These are phyloP conservation scores for Phoenix roebelenii DNA, from an alignment of 176 grass and related monocot genomes.

Conservation along the genomic window DNA sequence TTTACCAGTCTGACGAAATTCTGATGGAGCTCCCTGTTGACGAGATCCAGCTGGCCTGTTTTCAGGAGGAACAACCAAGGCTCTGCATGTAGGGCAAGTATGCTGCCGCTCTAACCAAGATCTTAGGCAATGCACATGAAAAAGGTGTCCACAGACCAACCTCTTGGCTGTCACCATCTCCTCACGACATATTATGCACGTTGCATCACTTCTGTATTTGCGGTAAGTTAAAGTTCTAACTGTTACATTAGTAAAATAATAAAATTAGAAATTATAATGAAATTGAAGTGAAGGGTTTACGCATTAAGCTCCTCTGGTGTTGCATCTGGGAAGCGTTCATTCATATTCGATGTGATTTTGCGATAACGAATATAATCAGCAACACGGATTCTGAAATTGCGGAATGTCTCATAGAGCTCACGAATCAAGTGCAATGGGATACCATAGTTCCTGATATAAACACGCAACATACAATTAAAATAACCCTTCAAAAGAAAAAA, in stretches of 20 bases:
- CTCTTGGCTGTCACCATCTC: conserved; percentile 94
- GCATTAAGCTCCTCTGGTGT: conserved; percentile 65
- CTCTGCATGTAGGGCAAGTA: conserved; percentile 91
- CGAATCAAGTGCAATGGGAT: conserved; percentile 89
- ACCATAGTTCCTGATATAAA: conserved; percentile 83
- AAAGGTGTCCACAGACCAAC: conserved; percentile 86
- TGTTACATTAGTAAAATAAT: neutral
- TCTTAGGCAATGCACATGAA: conserved; percentile 90
- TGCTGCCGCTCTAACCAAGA: conserved; percentile 95
- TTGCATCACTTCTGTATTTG: conserved; percentile 65
- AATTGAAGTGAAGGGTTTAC: conserved; percentile 34
- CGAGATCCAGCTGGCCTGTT: conserved; percentile 28
- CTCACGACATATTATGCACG: conserved; percentile 98
- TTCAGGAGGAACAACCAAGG: conserved; percentile 71
- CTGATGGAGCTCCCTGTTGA: conserved; percentile 44
- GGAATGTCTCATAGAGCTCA: conserved; percentile 93
- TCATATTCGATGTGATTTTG: conserved; percentile 98
- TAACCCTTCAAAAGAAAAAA: neutral
- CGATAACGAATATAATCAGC: conserved; percentile 84
- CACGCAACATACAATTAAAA: conserved; percentile 12
- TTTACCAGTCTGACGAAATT: conserved; percentile 59
- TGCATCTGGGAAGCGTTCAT: conserved; percentile 87
- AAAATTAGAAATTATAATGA: neutral
- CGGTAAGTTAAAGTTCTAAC: neutral
- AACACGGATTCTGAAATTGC: conserved; percentile 75